These are phyloP conservation scores for Amauroascus verrucosus DNA, from an alignment of 2,329 filamentous ascomycete species.

Conservation along the genomic window DNA sequence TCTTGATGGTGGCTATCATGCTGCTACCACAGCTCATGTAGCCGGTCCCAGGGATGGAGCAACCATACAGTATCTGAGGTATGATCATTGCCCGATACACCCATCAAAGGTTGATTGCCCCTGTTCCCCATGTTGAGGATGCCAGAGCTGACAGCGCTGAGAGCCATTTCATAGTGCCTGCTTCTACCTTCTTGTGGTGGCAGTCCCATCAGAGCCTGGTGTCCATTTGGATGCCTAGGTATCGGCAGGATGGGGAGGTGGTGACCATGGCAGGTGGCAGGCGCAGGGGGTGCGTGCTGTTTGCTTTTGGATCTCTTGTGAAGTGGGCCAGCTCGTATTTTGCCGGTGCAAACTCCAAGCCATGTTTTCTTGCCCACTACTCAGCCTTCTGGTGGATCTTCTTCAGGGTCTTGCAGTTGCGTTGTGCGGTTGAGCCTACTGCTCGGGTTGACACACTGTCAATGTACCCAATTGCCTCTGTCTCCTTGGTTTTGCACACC, in stretches of 20 bases:
- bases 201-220: constrained; percentile 18
- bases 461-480: constrained; percentile 13
- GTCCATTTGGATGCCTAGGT: constrained; percentile 22
- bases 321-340: constrained; percentile 23
- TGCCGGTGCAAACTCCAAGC: constrained; percentile 18
- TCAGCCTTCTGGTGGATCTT: constrained; percentile 13
- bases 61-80: not conserved
- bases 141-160: constrained; percentile 20
- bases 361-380: constrained; percentile 13
- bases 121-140: constrained; percentile 20
- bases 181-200: constrained; percentile 19
- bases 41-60: not conserved
- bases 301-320: constrained; percentile 14
- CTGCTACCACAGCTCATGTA: not conserved
- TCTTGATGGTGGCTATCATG: constrained; percentile 8
- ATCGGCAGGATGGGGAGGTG: constrained; percentile 14
- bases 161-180: constrained; percentile 17
- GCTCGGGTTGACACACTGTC: constrained; percentile 13
- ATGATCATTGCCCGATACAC: not conserved
- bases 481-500: constrained; percentile 7
- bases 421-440: constrained; percentile 8
- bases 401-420: constrained; percentile 17
- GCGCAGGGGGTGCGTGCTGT: constrained; percentile 16
- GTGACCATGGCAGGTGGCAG: constrained; percentile 13
- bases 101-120: constrained; percentile 20